Base-by-base conservation (phyloP, 192 early-diverging fungal genomes). In the Bifiguratus adelaidae region DNA sequence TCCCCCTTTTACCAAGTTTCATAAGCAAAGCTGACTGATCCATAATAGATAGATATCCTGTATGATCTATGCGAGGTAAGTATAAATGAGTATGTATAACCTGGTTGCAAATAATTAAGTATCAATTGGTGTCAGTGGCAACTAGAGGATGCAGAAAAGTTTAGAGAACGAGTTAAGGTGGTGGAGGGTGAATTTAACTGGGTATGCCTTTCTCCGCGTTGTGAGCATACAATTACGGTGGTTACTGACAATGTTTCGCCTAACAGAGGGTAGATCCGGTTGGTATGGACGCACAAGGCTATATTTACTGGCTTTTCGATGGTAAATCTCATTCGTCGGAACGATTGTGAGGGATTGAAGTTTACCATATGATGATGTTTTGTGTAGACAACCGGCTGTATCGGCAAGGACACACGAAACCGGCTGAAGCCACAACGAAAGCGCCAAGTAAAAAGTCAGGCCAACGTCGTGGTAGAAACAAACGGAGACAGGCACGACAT, bases 301-400 rank as follows among this genome's bases (percentile, higher is more conserved):
- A 79, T 35, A 76, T 62, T 9, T 88, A 83, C 52, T 88, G 82
- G 80, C 56, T 88, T 7, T 88, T 88, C 68, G 85, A 88, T 69
- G 85, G 79, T 83, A 65, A 19, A 48, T 27, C 9, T 32, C n/a
- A n/a, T n/a, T n/a, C n/a, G n/a, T n/a, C n/a, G n/a, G n/a, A n/a
- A n/a, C n/a, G 12, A 21, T 12, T n/a, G n/a, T n/a, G n/a, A 30
- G 44, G 2, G 18, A 41, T 5, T 41, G 22, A 25, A 20, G 20
- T 13, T 16, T 5, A 13, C 37, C 16, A 24, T 13, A 34, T 4
- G 21, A 1, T 42, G 16, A 16, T 27, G 29, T 52, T 49, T 44
- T 13, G 26, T 38, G n/a, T 50, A 86, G 83, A 87, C 46, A 85
- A 85, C 48, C 58, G 85, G 26, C 56, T 88, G 1, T 88, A 84